Conservation (phyloP, 208 protist species). For the Borovskyia barvae region DNA sequence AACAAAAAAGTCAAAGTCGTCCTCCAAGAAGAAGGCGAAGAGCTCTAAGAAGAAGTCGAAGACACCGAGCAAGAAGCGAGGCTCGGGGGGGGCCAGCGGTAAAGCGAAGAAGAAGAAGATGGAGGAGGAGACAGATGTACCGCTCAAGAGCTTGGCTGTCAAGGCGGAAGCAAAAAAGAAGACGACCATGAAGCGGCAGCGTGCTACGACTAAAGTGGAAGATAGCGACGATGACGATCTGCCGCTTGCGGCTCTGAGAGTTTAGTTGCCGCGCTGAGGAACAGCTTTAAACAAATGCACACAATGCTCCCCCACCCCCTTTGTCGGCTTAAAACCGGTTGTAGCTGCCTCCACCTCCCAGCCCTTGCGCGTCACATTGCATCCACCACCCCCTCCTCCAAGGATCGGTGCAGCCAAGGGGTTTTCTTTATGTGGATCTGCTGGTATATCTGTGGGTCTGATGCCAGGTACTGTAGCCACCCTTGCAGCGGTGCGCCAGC, state of each 20-base stretch:
- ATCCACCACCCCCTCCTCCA: no score
- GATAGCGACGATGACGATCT: slow-evolving; percentile 70
- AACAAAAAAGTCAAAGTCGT: slow-evolving; percentile 32
- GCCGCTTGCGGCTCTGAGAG: slow-evolving; percentile 46
- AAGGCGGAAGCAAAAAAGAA: slow-evolving; percentile 16
- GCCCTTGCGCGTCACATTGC: no score
- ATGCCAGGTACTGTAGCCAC: no score
- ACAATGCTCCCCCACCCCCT: no score
- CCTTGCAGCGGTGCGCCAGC: no score
- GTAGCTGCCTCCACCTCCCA: no score
- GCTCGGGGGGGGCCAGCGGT: slow-evolving; percentile 22
- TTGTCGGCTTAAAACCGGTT: no score
- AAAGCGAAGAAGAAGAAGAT: slow-evolving; percentile 26
- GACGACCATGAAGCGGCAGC: slow-evolving; percentile 26
- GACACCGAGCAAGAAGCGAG: slow-evolving; percentile 23
- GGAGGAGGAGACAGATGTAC: slow-evolving; percentile 26
- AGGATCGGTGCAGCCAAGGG: no score
- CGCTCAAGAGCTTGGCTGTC: slow-evolving; percentile 15
- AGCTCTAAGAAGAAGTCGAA: slow-evolving; percentile 26
- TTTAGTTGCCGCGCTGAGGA: slow-evolving; percentile 2
- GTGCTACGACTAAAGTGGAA: slow-evolving; percentile 32
- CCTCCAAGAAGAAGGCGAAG: slow-evolving; percentile 50
- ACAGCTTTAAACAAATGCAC: no score
- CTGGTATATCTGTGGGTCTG: no score
- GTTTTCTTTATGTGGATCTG: no score